These are phyloP conservation scores for Paramecium sexaurelia DNA, from an alignment of 73 alveolate genomes.

Conservation along the genomic window DNA sequence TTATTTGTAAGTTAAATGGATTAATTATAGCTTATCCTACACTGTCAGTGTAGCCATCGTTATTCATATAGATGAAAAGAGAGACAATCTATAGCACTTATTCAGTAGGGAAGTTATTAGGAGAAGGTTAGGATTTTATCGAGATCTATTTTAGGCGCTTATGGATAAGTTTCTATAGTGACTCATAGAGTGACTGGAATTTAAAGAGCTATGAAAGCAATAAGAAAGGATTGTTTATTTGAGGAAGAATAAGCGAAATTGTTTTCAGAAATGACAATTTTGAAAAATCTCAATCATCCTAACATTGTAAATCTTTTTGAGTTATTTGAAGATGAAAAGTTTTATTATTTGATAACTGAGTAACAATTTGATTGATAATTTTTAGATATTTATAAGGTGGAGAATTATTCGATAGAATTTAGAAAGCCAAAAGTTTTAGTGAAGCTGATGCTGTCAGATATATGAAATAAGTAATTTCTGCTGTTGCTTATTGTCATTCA, in stretches of 20 bases:
- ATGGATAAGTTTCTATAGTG: constrained; percentile 89
- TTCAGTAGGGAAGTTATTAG: constrained; percentile 43
- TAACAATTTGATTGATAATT: background rate
- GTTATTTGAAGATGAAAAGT: constrained; percentile 58
- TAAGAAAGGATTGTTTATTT: constrained; percentile 75
- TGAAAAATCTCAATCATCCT: constrained; percentile 58
- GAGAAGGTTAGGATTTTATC: background rate
- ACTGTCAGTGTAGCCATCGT: background rate
- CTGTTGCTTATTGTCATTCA: constrained; percentile 77
- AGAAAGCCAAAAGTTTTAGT: constrained; percentile 22
- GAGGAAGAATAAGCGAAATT: constrained; percentile 56
- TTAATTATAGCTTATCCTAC: background rate
- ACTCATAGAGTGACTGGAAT: constrained; percentile 74
- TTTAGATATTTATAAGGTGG: constrained; percentile 70
- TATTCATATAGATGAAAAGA: constrained; percentile 26
- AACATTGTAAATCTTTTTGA: constrained; percentile 56
- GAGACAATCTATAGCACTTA: constrained; percentile 21
- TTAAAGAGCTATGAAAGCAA: constrained; percentile 89
- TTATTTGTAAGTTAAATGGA: background rate
- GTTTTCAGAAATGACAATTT: constrained; percentile 80
- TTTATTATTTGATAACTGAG: constrained; percentile 61
- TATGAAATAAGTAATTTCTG: constrained; percentile 70
- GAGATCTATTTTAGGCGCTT: constrained; percentile 68
- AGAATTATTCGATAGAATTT: constrained; percentile 68
- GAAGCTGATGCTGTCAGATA: constrained; percentile 66